Evolutionary conservation across 2,329 filamentous ascomycete genomes (phyloP).

Genomic region (Dendryphion nanum): DNA sequence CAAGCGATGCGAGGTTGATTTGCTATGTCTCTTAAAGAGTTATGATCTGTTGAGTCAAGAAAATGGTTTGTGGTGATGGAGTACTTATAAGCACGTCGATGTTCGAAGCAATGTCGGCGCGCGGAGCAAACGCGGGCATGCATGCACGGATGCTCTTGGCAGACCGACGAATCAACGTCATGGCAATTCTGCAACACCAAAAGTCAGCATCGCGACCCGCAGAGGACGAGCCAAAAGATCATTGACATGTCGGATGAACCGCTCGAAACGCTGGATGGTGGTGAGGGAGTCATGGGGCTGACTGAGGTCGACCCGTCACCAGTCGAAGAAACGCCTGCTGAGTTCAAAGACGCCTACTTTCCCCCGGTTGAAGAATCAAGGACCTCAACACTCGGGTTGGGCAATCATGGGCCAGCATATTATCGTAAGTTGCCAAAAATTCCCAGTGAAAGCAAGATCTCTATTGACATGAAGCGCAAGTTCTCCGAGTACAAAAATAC

Average conservation of each 20-base stretch:
- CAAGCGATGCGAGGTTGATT: no score
- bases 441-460: no score
- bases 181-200: conserved; percentile 22
- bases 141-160: background rate
- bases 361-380: conserved; percentile 22
- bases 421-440: conserved; percentile 75
- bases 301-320: conserved; percentile 80
- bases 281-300: conserved; percentile 62
- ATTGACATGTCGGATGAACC: conserved; percentile 13
- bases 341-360: conserved; percentile 54
- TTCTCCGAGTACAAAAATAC: conserved; percentile 80
- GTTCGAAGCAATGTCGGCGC: no score
- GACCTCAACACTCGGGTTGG: conserved; percentile 54
- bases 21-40: no score
- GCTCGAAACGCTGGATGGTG: conserved; percentile 21
- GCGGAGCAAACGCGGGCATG: background rate
- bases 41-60: no score
- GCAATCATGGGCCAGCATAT: conserved; percentile 70
- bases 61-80: no score
- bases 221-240: background rate
- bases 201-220: conserved; percentile 11
- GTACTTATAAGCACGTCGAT: no score
- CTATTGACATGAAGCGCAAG: no score
- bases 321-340: conserved; percentile 58
- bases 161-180: conserved; percentile 31